Evolutionary conservation across 208 protist species (phyloP).

Genomic region (Leishmania gerbilli): DNA sequence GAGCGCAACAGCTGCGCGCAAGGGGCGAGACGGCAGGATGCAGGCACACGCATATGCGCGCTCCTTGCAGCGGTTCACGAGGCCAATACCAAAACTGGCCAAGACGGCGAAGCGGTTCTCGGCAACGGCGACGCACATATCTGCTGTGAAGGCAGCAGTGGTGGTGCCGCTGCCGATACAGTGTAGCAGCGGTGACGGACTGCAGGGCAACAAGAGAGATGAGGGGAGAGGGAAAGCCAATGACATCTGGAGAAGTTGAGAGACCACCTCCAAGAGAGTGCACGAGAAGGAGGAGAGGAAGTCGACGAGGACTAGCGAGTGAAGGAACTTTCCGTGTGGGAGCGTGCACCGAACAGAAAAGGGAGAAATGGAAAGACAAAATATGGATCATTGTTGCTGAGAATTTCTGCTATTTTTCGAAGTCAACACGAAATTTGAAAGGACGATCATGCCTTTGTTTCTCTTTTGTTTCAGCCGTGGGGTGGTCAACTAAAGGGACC

Average conservation of each 20-base stretch:
- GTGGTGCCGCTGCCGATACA: background rate
- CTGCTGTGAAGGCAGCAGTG: background rate
- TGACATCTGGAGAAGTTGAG: background rate
- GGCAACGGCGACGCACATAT: background rate
- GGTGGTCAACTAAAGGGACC: background rate
- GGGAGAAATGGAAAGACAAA: background rate
- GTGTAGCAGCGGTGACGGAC: background rate
- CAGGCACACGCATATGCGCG: background rate
- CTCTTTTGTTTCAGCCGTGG: conserved; percentile 1
- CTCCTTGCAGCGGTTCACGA: background rate
- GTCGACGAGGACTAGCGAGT: background rate
- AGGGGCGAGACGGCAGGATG: background rate
- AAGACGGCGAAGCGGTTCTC: background rate
- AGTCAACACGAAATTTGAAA: background rate
- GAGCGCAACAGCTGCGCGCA: background rate
- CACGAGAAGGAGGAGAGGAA: background rate
- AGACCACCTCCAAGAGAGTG: background rate
- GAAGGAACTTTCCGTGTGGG: no score
- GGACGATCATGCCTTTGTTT: background rate
- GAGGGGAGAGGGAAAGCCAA: background rate
- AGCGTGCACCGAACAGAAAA: background rate
- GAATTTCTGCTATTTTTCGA: background rate
- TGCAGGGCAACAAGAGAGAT: background rate
- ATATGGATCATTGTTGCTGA: background rate
- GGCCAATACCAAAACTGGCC: background rate